These are phyloP conservation scores for Stygiomarasmius scandens DNA, from an alignment of 1,284 basidiomycete genomes.

Conservation along the genomic window DNA sequence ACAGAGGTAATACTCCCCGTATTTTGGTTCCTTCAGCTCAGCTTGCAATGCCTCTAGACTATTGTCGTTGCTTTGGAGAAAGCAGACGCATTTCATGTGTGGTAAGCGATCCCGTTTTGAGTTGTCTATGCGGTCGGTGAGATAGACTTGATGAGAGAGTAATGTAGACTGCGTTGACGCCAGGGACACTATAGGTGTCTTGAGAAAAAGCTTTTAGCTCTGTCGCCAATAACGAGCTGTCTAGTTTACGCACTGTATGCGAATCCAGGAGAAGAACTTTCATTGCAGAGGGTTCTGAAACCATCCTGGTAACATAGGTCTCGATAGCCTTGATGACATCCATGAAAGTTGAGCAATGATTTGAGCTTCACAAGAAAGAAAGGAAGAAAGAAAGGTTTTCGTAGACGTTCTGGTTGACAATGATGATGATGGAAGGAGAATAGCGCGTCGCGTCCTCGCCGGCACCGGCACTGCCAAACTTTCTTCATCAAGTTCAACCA, in stretches of 20 bases:
- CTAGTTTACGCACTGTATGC: slow-evolving; percentile 75
- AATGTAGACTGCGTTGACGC: slow-evolving; percentile 94
- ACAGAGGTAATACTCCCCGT: slow-evolving; percentile 98
- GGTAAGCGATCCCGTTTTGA: slow-evolving; percentile 85
- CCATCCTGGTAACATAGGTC: slow-evolving; percentile 91
- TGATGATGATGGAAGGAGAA: no score
- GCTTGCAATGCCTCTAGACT: slow-evolving; percentile 82
- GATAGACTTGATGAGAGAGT: slow-evolving; percentile 95
- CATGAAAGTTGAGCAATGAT: slow-evolving; percentile 51
- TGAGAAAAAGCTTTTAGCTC: slow-evolving; percentile 14
- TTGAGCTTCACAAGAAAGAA: no score
- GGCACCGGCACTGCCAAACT: no score
- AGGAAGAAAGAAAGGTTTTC: no score
- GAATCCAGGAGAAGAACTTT: slow-evolving; percentile 97
- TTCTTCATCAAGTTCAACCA: no score
- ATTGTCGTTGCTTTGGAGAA: slow-evolving; percentile 80
- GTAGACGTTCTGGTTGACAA: no score
- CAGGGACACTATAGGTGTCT: slow-evolving; percentile 98
- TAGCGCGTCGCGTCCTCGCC: no score
- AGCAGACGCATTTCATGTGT: slow-evolving; percentile 96
- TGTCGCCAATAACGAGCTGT: slow-evolving; percentile 1
- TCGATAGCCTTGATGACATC: slow-evolving; percentile 95
- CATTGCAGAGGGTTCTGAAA: slow-evolving; percentile 87
- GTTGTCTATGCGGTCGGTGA: slow-evolving; percentile 97
- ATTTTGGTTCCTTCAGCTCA: slow-evolving; percentile 89